Evolutionary conservation across 352 stramenopile genomes (phyloP).

Genomic region (Phytopythium chamaehyphon): DNA sequence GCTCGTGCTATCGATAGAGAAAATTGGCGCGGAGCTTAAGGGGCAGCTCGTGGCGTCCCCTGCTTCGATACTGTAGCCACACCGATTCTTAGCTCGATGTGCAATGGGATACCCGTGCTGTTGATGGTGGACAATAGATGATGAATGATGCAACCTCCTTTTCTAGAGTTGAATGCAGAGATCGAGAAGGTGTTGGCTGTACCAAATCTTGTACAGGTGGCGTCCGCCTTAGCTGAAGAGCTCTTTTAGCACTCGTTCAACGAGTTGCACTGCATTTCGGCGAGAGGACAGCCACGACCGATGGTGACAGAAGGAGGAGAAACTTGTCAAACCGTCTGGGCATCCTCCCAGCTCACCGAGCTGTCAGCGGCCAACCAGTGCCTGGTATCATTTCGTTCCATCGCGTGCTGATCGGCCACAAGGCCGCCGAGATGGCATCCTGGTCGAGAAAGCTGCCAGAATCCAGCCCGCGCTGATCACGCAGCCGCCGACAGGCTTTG

Average conservation of each 20-base stretch:
- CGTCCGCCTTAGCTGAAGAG: too few relatives aligned
- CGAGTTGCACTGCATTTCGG: too few relatives aligned
- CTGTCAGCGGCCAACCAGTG: neutral
- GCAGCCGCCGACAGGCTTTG: neutral
- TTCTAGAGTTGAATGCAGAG: too few relatives aligned
- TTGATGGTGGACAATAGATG: neutral
- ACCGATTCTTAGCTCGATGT: neutral
- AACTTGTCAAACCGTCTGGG: too few relatives aligned
- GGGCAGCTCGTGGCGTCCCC: neutral
- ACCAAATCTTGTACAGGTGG: too few relatives aligned
- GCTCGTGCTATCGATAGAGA: conserved; percentile 30
- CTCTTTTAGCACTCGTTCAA: too few relatives aligned
- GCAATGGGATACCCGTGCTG: neutral
- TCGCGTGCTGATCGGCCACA: neutral
- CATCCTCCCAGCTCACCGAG: neutral
- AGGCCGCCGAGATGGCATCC: too few relatives aligned
- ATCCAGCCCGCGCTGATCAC: neutral
- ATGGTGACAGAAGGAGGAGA: too few relatives aligned
- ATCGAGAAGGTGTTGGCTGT: too few relatives aligned
- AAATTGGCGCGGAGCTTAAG: conserved; percentile 17
- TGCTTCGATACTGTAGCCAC: conserved; percentile 1
- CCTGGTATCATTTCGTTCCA: neutral
- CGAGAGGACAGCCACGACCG: too few relatives aligned
- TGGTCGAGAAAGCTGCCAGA: too few relatives aligned
- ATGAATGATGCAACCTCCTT: too few relatives aligned